Evolutionary conservation across 768 basidiomycete species (phyloP).

Genomic region (Tephrocybe rancida): DNA sequence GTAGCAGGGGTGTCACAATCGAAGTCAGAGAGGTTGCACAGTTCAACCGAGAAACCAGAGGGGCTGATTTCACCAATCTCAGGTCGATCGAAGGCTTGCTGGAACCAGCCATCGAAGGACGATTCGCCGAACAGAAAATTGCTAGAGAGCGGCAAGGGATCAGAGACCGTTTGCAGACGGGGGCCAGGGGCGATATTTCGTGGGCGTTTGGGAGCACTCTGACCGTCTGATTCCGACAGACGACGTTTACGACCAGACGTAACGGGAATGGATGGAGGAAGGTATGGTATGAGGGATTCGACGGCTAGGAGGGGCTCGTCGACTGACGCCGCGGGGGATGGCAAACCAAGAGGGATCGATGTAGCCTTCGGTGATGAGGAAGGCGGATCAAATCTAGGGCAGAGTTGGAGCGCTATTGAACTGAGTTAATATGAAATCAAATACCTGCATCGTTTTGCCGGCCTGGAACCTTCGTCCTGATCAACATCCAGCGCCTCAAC

Average conservation of each 20-base stretch:
- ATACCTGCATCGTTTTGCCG: constrained; percentile 20
- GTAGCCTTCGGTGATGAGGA: background rate
- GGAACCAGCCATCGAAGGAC: constrained; percentile 38
- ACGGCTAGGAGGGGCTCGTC: background rate
- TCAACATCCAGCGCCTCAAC: background rate
- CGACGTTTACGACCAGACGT: constrained; percentile 35
- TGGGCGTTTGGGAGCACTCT: constrained; percentile 27
- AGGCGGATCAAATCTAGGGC: background rate
- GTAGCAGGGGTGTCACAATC: background rate
- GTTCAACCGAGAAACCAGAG: constrained; percentile 31
- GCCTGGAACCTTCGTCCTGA: background rate
- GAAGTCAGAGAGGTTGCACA: constrained; percentile 29
- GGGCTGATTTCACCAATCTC: constrained; percentile 23
- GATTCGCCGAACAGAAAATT: constrained; percentile 15
- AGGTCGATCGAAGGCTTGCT: constrained; percentile 26
- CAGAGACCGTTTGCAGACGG: constrained; percentile 27
- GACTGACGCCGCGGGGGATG: constrained; percentile 14
- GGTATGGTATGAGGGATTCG: background rate
- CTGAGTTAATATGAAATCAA: background rate
- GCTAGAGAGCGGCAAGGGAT: constrained; percentile 26
- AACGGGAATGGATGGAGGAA: background rate
- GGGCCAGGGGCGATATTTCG: constrained; percentile 18
- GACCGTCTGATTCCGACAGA: constrained; percentile 31
- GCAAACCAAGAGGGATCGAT: background rate
- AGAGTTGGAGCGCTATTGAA: background rate